phyloP scores from a whole-genome alignment of 495 filamentous ascomycete species.

The Pseudomonodictys pantanalensis region DNA sequence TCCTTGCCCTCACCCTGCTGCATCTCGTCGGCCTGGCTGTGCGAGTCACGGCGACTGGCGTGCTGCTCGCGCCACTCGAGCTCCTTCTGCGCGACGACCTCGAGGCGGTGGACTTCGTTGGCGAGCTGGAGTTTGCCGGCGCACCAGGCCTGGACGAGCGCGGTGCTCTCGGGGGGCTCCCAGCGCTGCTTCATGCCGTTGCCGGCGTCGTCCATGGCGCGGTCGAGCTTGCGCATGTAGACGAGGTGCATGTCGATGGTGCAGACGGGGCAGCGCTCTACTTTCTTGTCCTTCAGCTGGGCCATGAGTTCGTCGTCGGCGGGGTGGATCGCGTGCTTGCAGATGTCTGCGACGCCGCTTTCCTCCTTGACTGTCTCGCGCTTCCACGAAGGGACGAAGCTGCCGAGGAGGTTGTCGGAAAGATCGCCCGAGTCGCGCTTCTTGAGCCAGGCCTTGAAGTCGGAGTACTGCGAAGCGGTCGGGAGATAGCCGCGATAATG shows the following conservation, averaged over 20 bases:
- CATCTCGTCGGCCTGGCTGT: too few species aligned
- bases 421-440: neutral
- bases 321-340: neutral
- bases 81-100: neutral
- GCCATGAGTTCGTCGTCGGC: neutral
- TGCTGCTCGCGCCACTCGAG: neutral
- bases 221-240: neutral
- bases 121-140: neutral
- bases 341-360: neutral
- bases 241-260: neutral
- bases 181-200: neutral
- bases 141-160: neutral
- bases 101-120: neutral
- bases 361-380: neutral
- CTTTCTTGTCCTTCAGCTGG: too few species aligned
- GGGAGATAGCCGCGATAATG: neutral
- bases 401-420: neutral
- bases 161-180: neutral
- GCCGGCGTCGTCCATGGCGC: neutral
- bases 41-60: too few species aligned
- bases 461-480: neutral
- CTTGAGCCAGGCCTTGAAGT: neutral
- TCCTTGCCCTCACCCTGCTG: neutral
- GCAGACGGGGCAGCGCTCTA: neutral
- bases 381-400: neutral